Evolutionary conservation across 2,329 filamentous ascomycete genomes (phyloP), one percentile per base, ranked within the genome.

Genomic region (Ophiosphaerella korrae): DNA sequence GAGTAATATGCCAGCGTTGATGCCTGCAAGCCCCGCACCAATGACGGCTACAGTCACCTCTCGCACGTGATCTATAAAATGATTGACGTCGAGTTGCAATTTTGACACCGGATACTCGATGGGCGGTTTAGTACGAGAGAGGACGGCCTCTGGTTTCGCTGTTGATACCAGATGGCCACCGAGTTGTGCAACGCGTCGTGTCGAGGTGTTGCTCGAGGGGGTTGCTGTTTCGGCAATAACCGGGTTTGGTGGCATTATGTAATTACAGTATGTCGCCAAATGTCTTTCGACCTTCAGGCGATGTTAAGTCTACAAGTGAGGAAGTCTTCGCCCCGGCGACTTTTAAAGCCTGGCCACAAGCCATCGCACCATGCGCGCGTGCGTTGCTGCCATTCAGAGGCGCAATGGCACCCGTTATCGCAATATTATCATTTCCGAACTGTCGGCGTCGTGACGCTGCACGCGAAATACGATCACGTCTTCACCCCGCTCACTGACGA

Each of bases 1-100:
- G 1, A 92, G 74, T 7, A 90, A 71, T 7, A 85, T 78, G 0
- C 87, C 88, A 1, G 88, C 84, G 4, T 82, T 80, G 32, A 88
- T 80, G 3, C 87, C 87, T 0, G 84, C 72, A 0, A 89, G 71
- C 0, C 86, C 87, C 7, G 84, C 86, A 1, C 87, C 87, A 29
- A 89, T 81, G 0, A 89, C 79, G 0, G 80, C 83, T 1, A 88
- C 84, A 42, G 78, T 68, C 18, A 73, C 42, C 16, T 56, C 44
- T n/a, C 63, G 58, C 16, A 70, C 58, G 43, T 71, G 58, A 41
- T 74, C 71, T 16, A 73, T 66, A 41, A 41, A 60, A 13, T 57
- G 67, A 8, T 58, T 57, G 11, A 44, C 8, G 29, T 73, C 70
- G 32, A 73, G 49, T 38, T 62, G 43, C 12, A 69, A 50, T 29